Conservation (phyloP, 768 basidiomycete genomes). For the Austroboletus eburneus region DNA sequence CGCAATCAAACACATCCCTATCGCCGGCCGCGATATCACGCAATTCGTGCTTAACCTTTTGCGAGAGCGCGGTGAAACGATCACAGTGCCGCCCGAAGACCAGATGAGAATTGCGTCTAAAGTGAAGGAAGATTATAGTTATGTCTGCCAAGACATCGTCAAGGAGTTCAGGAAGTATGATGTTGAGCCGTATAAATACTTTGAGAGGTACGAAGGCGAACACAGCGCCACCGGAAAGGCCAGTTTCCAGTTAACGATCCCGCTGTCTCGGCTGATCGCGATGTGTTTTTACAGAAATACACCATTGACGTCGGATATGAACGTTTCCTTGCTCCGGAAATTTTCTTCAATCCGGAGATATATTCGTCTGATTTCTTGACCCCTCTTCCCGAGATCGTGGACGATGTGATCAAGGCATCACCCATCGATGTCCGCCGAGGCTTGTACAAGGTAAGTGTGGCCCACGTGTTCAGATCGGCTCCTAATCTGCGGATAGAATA, state of each 20-base stretch:
- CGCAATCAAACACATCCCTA: slow-evolving; percentile 98
- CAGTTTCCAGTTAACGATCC: slow-evolving; percentile 20
- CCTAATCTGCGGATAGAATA: slow-evolving; percentile 58
- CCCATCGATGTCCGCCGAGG: slow-evolving; percentile 97
- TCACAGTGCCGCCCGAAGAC: slow-evolving; percentile 90
- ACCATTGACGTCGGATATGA: slow-evolving; percentile 94
- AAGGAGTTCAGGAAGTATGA: slow-evolving; percentile 99
- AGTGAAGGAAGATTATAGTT: slow-evolving; percentile 97
- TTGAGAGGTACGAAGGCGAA: slow-evolving; percentile 91
- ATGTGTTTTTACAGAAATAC: slow-evolving; percentile 67
- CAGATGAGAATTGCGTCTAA: slow-evolving; percentile 86
- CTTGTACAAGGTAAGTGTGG: slow-evolving; percentile 75
- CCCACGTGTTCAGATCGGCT: not conserved
- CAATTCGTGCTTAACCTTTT: slow-evolving; percentile 95
- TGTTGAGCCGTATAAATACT: slow-evolving; percentile 90
- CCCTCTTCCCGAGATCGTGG: slow-evolving; percentile 93
- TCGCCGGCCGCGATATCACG: slow-evolving; percentile 95
- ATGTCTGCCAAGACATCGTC: slow-evolving; percentile 98
- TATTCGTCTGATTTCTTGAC: slow-evolving; percentile 97
- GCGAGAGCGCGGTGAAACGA: slow-evolving; percentile 92
- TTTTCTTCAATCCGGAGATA: slow-evolving; percentile 99
- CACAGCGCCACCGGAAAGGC: slow-evolving; percentile 91
- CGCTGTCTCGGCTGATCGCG: slow-evolving; percentile 7
- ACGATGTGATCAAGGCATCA: slow-evolving; percentile 90
- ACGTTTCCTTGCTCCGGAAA: slow-evolving; percentile 97